Conservation (phyloP, 2,329 filamentous ascomycete species). For the Neofusicoccum cordaticola region DNA sequence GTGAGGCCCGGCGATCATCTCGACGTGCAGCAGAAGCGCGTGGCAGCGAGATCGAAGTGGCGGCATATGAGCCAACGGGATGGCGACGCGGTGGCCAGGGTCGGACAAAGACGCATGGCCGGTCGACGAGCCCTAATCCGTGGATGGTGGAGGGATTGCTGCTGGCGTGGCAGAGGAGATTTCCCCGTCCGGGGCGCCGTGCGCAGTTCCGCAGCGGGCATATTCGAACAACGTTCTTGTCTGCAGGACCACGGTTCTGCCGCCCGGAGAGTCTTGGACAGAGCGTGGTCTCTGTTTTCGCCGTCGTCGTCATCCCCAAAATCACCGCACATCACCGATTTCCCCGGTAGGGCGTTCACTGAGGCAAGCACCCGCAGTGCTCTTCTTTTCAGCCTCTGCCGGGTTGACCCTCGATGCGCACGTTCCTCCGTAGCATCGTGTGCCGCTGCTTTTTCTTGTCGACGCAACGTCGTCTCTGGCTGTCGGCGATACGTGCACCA, state of each 20-base stretch:
- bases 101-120: neutral
- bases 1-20: neutral
- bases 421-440: neutral
- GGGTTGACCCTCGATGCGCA: neutral
- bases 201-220: too few relatives aligned
- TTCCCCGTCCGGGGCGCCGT: neutral
- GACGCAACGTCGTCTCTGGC: neutral
- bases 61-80: neutral
- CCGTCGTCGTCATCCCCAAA: neutral
- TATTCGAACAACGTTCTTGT: too few relatives aligned
- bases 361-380: neutral
- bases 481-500: neutral
- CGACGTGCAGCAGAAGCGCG: neutral
- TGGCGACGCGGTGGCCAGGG: neutral
- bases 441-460: neutral
- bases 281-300: neutral
- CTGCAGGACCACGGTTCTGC: too few relatives aligned
- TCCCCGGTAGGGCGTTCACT: neutral
- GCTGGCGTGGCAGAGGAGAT: neutral
- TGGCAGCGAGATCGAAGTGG: neutral
- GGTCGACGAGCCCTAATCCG: neutral
- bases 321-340: neutral
- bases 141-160: neutral
- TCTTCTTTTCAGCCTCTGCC: neutral
- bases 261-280: too few relatives aligned